Percentiles rank a stretch among this genome's conserved stretches.
Evolutionary conservation across 495 filamentous ascomycete species (phyloP).

Genomic region (Neurospora sp.): DNA sequence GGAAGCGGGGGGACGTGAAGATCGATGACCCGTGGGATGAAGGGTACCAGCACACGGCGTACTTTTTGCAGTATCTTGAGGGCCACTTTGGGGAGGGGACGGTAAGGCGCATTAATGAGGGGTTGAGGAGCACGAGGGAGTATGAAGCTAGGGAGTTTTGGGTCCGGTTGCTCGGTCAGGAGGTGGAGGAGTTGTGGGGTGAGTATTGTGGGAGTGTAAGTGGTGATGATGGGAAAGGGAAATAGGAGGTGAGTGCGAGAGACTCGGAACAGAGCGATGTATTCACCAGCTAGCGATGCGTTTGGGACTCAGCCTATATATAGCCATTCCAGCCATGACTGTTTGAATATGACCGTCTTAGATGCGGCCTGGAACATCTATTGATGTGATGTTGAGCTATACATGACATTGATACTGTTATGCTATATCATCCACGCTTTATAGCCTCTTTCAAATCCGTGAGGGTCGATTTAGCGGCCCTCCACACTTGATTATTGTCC

Average conservation of each 20-base stretch:
- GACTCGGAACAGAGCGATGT: not conserved
- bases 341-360: not conserved
- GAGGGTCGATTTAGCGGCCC: not conserved
- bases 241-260: not conserved
- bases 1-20: slow-evolving; percentile 43
- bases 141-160: slow-evolving; percentile 60
- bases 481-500: not conserved
- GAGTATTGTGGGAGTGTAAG: slow-evolving; percentile 41
- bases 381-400: not conserved
- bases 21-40: slow-evolving; percentile 57
- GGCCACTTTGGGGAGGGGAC: slow-evolving; percentile 55
- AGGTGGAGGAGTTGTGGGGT: slow-evolving; percentile 60
- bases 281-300: not conserved
- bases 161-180: slow-evolving; percentile 53
- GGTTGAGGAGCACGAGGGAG: slow-evolving; percentile 39
- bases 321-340: not conserved
- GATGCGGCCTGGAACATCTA: not conserved
- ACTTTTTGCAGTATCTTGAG: slow-evolving; percentile 74
- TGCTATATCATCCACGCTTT: not conserved
- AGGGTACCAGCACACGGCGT: slow-evolving; percentile 88
- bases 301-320: not conserved
- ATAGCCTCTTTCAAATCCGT: not conserved
- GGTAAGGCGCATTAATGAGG: slow-evolving; percentile 64
- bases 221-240: not conserved
- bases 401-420: not conserved